Conservation (phyloP, 2,329 filamentous ascomycete genomes). For the Westerdykella ornata region DNA sequence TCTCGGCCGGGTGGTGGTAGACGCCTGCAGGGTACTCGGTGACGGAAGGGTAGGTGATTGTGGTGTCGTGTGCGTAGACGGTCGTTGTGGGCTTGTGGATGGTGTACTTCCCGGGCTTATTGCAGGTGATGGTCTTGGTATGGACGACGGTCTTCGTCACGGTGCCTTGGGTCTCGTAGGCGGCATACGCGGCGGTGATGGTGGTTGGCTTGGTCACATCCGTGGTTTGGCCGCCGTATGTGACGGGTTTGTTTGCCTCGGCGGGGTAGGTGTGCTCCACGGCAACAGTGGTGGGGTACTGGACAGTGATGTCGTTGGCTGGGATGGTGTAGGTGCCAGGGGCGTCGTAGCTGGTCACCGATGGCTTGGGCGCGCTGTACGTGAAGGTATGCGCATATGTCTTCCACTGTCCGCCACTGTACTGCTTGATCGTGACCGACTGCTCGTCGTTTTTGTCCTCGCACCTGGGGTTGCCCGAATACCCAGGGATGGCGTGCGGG, state of each 20-base stretch:
- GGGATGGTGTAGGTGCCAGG: slow-evolving; percentile 28
- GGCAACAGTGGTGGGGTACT: slow-evolving; percentile 15
- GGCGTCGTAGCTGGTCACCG: slow-evolving; percentile 22
- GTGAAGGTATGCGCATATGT: slow-evolving; percentile 16
- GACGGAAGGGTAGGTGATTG: slow-evolving; percentile 22
- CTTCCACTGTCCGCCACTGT: slow-evolving; percentile 26
- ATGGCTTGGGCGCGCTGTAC: slow-evolving; percentile 23
- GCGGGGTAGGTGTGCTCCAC: slow-evolving; percentile 20
- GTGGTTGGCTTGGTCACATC: slow-evolving; percentile 18
- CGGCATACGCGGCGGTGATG: slow-evolving; percentile 20
- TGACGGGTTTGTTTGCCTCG: slow-evolving; percentile 17
- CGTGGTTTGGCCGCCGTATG: slow-evolving; percentile 22
- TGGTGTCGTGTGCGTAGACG: slow-evolving; percentile 19
- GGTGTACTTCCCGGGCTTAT: slow-evolving; percentile 22
- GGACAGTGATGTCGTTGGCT: slow-evolving; percentile 20
- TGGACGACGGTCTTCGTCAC: slow-evolving; percentile 15
- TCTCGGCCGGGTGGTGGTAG: slow-evolving; percentile 23
- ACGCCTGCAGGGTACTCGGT: slow-evolving; percentile 19
- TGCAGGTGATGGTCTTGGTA: slow-evolving; percentile 14
- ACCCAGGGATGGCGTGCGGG: slow-evolving; percentile 21
- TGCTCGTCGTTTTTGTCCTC: slow-evolving; percentile 12
- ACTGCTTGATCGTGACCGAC: slow-evolving; percentile 25
- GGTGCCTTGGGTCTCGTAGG: slow-evolving; percentile 17
- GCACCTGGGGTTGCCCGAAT: slow-evolving; percentile 20
- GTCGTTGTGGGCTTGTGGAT: slow-evolving; percentile 33